These are phyloP conservation scores for Cryptosporidium felis DNA, from an alignment of 169 alveolate genomes.

Conservation along the genomic window DNA sequence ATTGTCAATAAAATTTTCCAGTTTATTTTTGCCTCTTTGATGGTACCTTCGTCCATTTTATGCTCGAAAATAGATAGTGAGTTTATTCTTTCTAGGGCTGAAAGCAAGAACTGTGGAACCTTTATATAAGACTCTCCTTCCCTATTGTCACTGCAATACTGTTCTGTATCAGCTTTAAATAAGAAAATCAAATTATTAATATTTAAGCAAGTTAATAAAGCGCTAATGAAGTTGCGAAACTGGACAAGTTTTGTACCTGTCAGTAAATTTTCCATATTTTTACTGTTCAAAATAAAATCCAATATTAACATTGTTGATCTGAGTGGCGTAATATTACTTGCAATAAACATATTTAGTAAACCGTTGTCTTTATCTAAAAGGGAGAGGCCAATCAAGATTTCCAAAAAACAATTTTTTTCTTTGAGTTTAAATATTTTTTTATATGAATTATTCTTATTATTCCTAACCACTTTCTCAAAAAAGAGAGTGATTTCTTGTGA, in stretches of 20 bases:
- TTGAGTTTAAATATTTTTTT: not conserved
- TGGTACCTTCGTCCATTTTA: not conserved
- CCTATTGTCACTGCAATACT: too few species aligned
- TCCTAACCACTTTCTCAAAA: not conserved
- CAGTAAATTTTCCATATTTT: not conserved
- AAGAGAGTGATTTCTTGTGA: not conserved
- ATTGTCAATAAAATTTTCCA: not conserved
- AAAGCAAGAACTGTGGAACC: not conserved
- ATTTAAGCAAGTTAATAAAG: not conserved
- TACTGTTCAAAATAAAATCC: not conserved
- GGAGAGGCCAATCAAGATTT: not conserved
- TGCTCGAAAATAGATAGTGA: not conserved
- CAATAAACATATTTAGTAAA: not conserved
- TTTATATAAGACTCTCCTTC: too few species aligned
- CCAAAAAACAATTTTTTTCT: not conserved
- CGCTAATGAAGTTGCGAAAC: not conserved
- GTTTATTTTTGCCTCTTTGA: not conserved
- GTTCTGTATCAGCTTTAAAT: not conserved
- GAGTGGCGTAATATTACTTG: slow-evolving; percentile 5
- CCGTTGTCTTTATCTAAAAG: not conserved
- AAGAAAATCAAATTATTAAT: not conserved
- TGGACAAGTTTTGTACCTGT: not conserved
- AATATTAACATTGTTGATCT: slow-evolving; percentile 1
- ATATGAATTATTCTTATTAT: not conserved
- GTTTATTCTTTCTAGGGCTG: not conserved